Evolutionary conservation across 345 rosid genomes (phyloP).

Genomic region (Eucalyptus microcorys): DNA sequence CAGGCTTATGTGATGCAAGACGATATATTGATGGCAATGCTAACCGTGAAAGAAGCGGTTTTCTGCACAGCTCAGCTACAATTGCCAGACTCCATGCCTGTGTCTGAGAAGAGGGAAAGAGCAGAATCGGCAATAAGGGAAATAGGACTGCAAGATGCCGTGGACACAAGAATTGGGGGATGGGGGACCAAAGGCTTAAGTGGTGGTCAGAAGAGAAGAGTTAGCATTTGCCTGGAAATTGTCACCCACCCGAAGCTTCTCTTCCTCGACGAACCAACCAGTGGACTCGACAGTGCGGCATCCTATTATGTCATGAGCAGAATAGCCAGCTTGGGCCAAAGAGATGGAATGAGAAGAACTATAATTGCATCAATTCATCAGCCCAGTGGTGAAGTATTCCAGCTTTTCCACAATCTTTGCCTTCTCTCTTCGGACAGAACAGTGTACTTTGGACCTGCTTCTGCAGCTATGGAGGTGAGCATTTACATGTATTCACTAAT

Average conservation of each 20-base stretch:
- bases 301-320: conserved; percentile 35
- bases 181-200: conserved; percentile 35
- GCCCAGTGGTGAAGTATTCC: conserved; percentile 34
- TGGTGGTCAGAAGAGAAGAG: conserved; percentile 46
- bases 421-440: conserved; percentile 32
- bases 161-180: conserved; percentile 41
- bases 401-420: conserved; percentile 24
- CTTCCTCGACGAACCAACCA: conserved; percentile 45
- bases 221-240: conserved; percentile 46
- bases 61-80: conserved; percentile 44
- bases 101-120: conserved; percentile 21
- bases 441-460: conserved; percentile 32
- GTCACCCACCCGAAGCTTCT: conserved; percentile 32
- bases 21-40: not conserved
- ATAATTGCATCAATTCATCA: conserved; percentile 43
- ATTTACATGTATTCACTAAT: not conserved
- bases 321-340: conserved; percentile 16
- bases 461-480: not conserved
- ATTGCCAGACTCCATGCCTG: conserved; percentile 28
- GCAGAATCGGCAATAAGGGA: conserved; percentile 33
- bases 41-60: conserved; percentile 15
- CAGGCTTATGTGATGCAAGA: conserved; percentile 1
- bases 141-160: conserved; percentile 33
- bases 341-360: conserved; percentile 1
- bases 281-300: conserved; percentile 44